A percentile compares a stretch with the other conserved stretches of the same genome.
Conservation (phyloP, 2,329 filamentous ascomycete genomes). For the Aspergillus oerlinghausenensis region DNA sequence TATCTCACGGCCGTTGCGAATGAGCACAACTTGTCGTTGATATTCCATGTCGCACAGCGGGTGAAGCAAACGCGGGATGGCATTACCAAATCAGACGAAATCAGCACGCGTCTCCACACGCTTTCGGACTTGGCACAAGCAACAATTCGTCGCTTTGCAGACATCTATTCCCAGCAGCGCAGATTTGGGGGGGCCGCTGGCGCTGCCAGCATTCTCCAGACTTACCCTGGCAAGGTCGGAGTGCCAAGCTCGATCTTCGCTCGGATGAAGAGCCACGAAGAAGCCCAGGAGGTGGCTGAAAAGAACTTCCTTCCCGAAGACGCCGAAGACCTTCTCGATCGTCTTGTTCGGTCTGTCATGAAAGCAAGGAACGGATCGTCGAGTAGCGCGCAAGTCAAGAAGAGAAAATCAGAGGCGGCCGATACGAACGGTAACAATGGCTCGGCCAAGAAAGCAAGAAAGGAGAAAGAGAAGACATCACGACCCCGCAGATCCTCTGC, state of each 20-base stretch:
- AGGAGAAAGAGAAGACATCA: constrained; percentile 26
- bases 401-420: constrained; percentile 38
- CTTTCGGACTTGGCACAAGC: constrained; percentile 82
- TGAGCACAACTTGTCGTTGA: constrained; percentile 79
- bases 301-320: constrained; percentile 79
- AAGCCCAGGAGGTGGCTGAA: constrained; percentile 79
- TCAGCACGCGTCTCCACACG: constrained; percentile 63
- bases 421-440: constrained; percentile 21
- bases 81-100: constrained; percentile 53
- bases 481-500: constrained; percentile 33
- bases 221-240: constrained; percentile 74
- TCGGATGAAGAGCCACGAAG: constrained; percentile 67
- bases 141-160: constrained; percentile 79
- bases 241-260: constrained; percentile 76
- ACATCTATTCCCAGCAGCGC: constrained; percentile 69
- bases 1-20: constrained; percentile 79
- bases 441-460: constrained; percentile 29
- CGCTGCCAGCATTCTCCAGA: constrained; percentile 61
- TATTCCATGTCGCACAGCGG: constrained; percentile 87
- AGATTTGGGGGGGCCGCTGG: constrained; percentile 39
- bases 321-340: constrained; percentile 70
- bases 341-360: constrained; percentile 64
- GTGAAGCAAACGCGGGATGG: constrained; percentile 86
- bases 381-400: constrained; percentile 28
- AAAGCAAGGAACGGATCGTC: constrained; percentile 50